These are phyloP conservation scores for Immersiporthe knoxdaviesiana DNA, from an alignment of 2,329 filamentous ascomycete species.

Conservation along the genomic window DNA sequence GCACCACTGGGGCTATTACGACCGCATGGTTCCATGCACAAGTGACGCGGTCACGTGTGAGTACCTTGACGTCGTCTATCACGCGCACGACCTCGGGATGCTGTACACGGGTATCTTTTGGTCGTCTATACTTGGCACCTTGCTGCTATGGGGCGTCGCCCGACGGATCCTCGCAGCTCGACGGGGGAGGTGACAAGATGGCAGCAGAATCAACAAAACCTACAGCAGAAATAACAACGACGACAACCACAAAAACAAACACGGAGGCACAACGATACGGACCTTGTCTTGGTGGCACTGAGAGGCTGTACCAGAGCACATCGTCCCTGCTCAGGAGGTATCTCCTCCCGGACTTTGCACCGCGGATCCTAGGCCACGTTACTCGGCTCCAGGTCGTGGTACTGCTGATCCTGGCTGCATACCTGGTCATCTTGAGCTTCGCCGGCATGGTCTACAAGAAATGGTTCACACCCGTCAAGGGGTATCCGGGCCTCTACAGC, in stretches of 20 bases:
- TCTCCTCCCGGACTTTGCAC: slow-evolving; percentile 63
- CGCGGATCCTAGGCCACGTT: slow-evolving; percentile 65
- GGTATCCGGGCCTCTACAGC: slow-evolving; percentile 58
- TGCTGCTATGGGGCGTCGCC: slow-evolving; percentile 48
- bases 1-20: slow-evolving; percentile 53
- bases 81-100: slow-evolving; percentile 53
- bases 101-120: slow-evolving; percentile 55
- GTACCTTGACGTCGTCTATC: slow-evolving; percentile 57
- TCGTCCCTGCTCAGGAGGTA: slow-evolving; percentile 46
- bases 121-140: slow-evolving; percentile 48
- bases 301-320: slow-evolving; percentile 23
- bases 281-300: slow-evolving; percentile 11
- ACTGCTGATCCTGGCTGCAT: slow-evolving; percentile 59
- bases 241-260: neutral
- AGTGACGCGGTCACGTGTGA: slow-evolving; percentile 52
- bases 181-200: neutral
- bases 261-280: neutral
- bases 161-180: slow-evolving; percentile 31
- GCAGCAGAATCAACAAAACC: neutral
- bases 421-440: slow-evolving; percentile 71
- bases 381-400: slow-evolving; percentile 70
- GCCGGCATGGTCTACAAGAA: slow-evolving; percentile 69
- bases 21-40: slow-evolving; percentile 49
- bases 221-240: neutral
- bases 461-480: slow-evolving; percentile 72